Evolutionary conservation across 192 early-diverging fungal species (phyloP), one percentile per base, ranked within the genome.

Genomic region (Podila minutissima): DNA sequence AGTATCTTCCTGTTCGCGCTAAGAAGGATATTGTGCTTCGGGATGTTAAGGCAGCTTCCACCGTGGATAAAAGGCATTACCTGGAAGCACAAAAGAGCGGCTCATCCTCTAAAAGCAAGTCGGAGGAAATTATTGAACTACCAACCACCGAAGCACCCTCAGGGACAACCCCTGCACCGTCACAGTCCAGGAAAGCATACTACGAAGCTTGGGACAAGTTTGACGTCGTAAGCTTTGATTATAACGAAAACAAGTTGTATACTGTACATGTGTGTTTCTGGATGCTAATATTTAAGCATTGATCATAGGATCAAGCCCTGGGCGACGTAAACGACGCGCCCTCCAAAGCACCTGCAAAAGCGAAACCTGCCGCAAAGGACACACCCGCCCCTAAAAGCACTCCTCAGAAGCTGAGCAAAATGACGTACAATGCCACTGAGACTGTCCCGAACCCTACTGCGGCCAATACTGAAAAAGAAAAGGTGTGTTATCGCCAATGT

Each of bases 401-500:
- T n/a, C 10, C 19, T 19, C 38, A 67, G 33, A 22, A 58, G 4
- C 53, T 67, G 35, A 29, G 29, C 11, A 55, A 55, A 55, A 55
- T 55, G 53, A 55, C 24, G 53, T 55, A 55, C 11, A 55, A 33
- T 67, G 22, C 8, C 13, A 46, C 41, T 2, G 24, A 20, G 20
- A 19, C 29, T 33, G 9, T 41, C 2, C n/a, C 38, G n/a, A 66
- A 61, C 9, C 5, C 61, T 10, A 29, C 38, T 5, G 67, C 67
- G 5, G 68, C 68, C 19, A 77, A 71, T 31, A 35, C 62, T 11
- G 68, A 77, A 28, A 77, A 77, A 55, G 74, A 77, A 31, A 77
- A 77, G 64, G 74, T 77, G 69, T 15, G 22, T 3, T 22, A 46
- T 46, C 12, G 15, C 41, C 4, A 17, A 15, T 46, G 11, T 17